Evolutionary conservation across 2,329 filamentous ascomycete genomes (phyloP), one percentile per base, ranked within the genome.

Genomic region (Sarocladiaceae sp.): DNA sequence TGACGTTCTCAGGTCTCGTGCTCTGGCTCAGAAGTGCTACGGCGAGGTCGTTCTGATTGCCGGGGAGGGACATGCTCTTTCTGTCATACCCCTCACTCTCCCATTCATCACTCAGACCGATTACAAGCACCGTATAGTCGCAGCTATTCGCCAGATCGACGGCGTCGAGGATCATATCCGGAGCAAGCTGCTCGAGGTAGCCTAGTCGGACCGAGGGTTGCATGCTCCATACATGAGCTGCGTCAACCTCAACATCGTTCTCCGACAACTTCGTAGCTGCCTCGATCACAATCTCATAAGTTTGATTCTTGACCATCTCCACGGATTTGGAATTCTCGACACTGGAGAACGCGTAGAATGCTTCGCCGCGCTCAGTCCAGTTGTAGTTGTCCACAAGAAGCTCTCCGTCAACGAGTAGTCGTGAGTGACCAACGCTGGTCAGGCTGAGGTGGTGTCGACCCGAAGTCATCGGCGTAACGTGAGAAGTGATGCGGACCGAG

Each of bases 11-110:
- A 18, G 46, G 52, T 23, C n/a, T 15, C 12, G 47, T 52, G 7
- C 35, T 42, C 1, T 36, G 33, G 1, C 25, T 23, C n/a, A 15
- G 8, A 8, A 2, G 42, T 13, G 49, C 51, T 10, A 22, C 37
- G 2, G 49, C 40, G 11, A 56, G 51, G 13, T 51, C 18, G 39
- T 55, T 37, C 28, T 53, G 54, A 22, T 51, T 46, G 11, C 54
- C 53, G 4, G 53, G 56, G 23, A 57, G 46, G 4, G 44, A 39
- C 54, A 57, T 55, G 15, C 36, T 49, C 40, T 55, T 33, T 3
- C 54, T 36, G 23, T 57, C 55, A n/a, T 56, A 55, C 4, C 54
- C 54, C 40, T 57, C 55, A 18, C 54, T 57, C 44, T 57, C 55
- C 55, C 55, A 57, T 20, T 57, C 55, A 44, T 57, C 54, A n/a